phyloP scores from a whole-genome alignment of 1,139 yeast species.

The Meyerozyma smithsonii region DNA sequence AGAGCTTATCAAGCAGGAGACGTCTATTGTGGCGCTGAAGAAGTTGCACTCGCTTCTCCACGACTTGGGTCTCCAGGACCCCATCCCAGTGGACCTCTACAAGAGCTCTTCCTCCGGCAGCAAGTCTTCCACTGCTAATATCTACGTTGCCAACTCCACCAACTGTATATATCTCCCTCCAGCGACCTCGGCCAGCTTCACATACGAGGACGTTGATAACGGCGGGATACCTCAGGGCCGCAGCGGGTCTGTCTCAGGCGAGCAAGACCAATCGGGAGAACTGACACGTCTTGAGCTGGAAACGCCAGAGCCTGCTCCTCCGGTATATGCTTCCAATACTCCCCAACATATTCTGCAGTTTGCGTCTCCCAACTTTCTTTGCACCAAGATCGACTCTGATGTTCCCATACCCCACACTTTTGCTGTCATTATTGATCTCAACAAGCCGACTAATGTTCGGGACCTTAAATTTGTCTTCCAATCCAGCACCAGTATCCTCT shows the following conservation, averaged over 20 bases:
- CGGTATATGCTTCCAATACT: background rate
- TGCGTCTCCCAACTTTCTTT: slow-evolving; percentile 36
- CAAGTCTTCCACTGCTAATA: slow-evolving; percentile 23
- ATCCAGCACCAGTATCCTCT: slow-evolving; percentile 34
- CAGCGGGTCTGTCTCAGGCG: slow-evolving; percentile 1
- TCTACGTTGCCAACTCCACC: slow-evolving; percentile 38
- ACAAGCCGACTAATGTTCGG: slow-evolving; percentile 22
- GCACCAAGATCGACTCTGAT: slow-evolving; percentile 37
- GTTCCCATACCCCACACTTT: slow-evolving; percentile 44
- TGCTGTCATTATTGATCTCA: slow-evolving; percentile 39
- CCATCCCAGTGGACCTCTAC: slow-evolving; percentile 31
- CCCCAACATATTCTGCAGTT: slow-evolving; percentile 10
- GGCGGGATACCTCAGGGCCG: slow-evolving; percentile 23
- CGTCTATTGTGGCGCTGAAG: slow-evolving; percentile 34
- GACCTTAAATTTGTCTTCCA: slow-evolving; percentile 30
- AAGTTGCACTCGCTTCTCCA: slow-evolving; percentile 28
- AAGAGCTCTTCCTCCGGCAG: slow-evolving; percentile 19
- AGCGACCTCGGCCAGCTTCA: slow-evolving; percentile 38
- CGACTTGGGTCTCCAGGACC: slow-evolving; percentile 40
- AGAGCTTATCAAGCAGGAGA: slow-evolving; percentile 37
- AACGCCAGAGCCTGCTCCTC: background rate
- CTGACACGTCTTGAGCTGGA: background rate
- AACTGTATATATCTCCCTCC: slow-evolving; percentile 42
- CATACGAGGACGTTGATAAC: slow-evolving; percentile 44
- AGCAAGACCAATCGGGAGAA: slow-evolving; percentile 2